Base-by-base conservation (phyloP, 345 rosid genomes). In the Kandelia obovata region DNA sequence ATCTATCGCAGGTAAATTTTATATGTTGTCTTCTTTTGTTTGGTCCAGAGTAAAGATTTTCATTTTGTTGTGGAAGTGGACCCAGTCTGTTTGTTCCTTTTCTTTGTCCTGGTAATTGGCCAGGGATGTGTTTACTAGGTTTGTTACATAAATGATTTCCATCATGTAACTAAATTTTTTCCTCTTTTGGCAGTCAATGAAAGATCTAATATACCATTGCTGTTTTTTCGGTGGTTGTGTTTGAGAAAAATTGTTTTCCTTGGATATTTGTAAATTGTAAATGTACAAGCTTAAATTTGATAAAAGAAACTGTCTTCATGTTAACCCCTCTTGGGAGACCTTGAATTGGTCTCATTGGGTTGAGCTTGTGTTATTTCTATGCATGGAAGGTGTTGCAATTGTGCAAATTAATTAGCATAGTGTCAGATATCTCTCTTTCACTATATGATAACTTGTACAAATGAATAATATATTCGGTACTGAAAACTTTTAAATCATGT, bases 1-100 rank as follows among this genome's bases (percentile, higher is more conserved):
- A 76, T 89, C 32, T 76, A 79, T 26, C 86, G 73, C 77, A 88
- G 92, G 97, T 94, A 77, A 73, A 78, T 35, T 47, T 64, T 43
- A 13, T 31, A 62, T 28, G 1, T 59, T 4, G 37, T 58, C 32
- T 69, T 25, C 58, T 4, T 23, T 64, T 46, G 1, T 16, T 58
- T 52, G 15, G 55, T 25, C 26, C 34, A 60, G 17, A 21, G 43
- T 19, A 62, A 57, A 30, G 31, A 17, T 72, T 30, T 35, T 55
- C 17, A 10, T 62, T 43, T 64, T 7, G 28, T 34, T 53, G 30
- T 15, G 9, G 34, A 19, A 20, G 0, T 47, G 5, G 19, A 52
- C 19, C 25, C 21, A 17, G 17, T 70, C 5, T 17, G 23, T 15
- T 35, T 31, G 51, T 20, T 59, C 34, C 15, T 34, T 31, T 39